Conservation (phyloP, 2,329 filamentous ascomycete species). For the Lasiodiplodia sp. region DNA sequence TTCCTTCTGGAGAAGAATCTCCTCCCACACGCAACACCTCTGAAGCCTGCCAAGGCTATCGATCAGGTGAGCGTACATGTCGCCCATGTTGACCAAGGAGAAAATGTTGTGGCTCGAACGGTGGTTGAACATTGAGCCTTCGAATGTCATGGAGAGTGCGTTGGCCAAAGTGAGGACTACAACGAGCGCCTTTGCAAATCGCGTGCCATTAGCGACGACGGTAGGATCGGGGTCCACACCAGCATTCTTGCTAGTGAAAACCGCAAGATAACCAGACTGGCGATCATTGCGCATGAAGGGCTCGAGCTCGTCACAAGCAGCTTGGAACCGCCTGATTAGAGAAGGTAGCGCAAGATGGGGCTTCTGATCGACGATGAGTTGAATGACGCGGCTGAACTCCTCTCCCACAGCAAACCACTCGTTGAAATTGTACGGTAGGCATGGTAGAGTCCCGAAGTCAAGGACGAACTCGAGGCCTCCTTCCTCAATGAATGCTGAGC, state of each 20-base stretch:
- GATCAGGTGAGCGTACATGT: slow-evolving; percentile 80
- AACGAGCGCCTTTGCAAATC: slow-evolving; percentile 78
- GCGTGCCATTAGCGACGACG: slow-evolving; percentile 70
- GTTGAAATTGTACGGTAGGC: slow-evolving; percentile 76
- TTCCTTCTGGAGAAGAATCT: slow-evolving; percentile 74
- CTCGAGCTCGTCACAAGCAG: slow-evolving; percentile 71
- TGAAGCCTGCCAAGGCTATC: slow-evolving; percentile 79
- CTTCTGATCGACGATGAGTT: slow-evolving; percentile 80
- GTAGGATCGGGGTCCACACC: slow-evolving; percentile 6
- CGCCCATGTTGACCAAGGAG: slow-evolving; percentile 79
- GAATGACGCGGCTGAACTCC: slow-evolving; percentile 76
- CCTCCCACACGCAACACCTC: slow-evolving; percentile 82
- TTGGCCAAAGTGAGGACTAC: slow-evolving; percentile 78
- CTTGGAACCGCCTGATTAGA: slow-evolving; percentile 76
- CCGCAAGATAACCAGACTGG: slow-evolving; percentile 25
- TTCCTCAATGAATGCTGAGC: slow-evolving; percentile 74
- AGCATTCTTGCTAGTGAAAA: slow-evolving; percentile 20
- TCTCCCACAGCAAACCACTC: slow-evolving; percentile 64
- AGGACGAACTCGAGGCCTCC: slow-evolving; percentile 85
- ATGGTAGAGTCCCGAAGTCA: slow-evolving; percentile 82
- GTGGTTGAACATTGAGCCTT: slow-evolving; percentile 67
- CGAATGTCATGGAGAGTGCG: slow-evolving; percentile 77
- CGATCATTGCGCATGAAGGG: slow-evolving; percentile 37
- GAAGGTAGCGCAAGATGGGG: slow-evolving; percentile 83
- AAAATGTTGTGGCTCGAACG: slow-evolving; percentile 72